Conservation (phyloP, 306 rosid species). For the Boehmeria nivea region DNA sequence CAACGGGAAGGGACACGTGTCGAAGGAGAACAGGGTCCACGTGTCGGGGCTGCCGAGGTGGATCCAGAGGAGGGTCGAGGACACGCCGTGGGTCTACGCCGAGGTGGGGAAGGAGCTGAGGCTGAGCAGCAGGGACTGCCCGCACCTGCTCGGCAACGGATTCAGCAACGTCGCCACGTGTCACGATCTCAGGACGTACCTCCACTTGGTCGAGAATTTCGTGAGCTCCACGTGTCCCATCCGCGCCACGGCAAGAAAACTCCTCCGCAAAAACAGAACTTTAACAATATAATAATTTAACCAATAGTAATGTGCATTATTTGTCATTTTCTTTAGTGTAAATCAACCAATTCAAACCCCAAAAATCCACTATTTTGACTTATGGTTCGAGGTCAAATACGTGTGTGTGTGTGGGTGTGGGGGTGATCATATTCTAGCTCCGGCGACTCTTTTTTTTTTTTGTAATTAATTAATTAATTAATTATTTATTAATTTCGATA, state of each 20-base stretch:
- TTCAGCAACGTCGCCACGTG: conserved; percentile 45
- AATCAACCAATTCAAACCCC: too few species aligned
- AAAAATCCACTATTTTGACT: too few species aligned
- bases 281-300: too few species aligned
- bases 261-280: conserved; percentile 17
- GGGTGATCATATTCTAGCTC: too few species aligned
- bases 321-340: too few species aligned
- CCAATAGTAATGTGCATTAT: too few species aligned
- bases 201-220: conserved; percentile 59
- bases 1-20: conserved; percentile 4
- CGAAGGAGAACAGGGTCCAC: background rate
- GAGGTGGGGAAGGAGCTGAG: conserved; percentile 73
- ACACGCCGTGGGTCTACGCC: conserved; percentile 53
- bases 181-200: conserved; percentile 68
- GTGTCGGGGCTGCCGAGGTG: conserved; percentile 30
- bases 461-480: too few species aligned
- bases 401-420: too few species aligned
- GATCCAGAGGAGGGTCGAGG: conserved; percentile 48
- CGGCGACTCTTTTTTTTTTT: too few species aligned
- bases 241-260: conserved; percentile 37
- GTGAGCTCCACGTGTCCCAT: conserved; percentile 61
- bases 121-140: conserved; percentile 54
- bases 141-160: conserved; percentile 32
- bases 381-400: too few species aligned
- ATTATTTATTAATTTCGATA: too few species aligned